phyloP scores from a whole-genome alignment of 2,329 filamentous ascomycete genomes.

The Sporothrix dimorphospora region DNA sequence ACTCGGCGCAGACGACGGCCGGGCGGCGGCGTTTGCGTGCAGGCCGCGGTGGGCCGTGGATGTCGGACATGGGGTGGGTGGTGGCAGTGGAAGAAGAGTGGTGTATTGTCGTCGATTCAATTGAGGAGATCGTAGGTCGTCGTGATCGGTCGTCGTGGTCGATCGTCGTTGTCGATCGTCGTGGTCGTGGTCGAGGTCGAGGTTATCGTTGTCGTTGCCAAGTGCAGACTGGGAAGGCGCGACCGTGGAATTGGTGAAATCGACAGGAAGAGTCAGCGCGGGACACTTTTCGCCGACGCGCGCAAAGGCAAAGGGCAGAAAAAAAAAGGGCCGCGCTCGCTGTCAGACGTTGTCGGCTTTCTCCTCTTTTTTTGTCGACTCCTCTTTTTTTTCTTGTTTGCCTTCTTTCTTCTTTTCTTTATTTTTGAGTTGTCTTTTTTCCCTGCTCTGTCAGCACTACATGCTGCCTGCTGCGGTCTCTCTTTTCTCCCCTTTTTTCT shows the following conservation, averaged over 20 bases:
- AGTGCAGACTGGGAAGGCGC: neutral
- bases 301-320: neutral
- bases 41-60: conserved; percentile 4
- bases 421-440: neutral
- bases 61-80: neutral
- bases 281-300: conserved; percentile 14
- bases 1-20: conserved; percentile 58
- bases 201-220: neutral
- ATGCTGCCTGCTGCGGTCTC: too few species aligned
- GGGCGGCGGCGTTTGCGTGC: conserved; percentile 39
- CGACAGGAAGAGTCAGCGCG: neutral
- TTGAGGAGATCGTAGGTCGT: neutral
- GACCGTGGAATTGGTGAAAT: neutral
- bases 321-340: neutral
- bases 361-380: neutral
- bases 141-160: too few species aligned
- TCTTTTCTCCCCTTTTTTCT: neutral
- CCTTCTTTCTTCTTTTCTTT: neutral
- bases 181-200: too few species aligned
- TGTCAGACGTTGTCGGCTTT: neutral
- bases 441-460: too few species aligned
- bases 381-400: too few species aligned
- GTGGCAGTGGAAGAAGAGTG: neutral
- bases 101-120: neutral
- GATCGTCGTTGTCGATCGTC: too few species aligned